Base-by-base conservation (phyloP, 805 yeast genomes). In the Cyberlindnera subsufficiens region DNA sequence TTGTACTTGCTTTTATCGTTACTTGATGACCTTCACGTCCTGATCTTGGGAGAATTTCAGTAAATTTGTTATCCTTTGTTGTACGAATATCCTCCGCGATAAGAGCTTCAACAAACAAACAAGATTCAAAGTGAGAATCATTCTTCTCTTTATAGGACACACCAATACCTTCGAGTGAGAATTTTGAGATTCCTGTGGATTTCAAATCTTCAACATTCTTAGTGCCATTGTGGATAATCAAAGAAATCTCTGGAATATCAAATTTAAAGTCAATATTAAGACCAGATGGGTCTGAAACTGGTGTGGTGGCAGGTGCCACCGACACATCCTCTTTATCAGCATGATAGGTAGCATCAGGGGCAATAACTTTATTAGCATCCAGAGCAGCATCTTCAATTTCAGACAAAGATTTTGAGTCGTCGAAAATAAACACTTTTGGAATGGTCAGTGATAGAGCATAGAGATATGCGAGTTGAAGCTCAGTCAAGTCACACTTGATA, bases 11-110 rank as follows among this genome's bases (percentile, higher is more conserved):
- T 16, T 69, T 68, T 2, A 85, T 78, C 65, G 76, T 68, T 47
- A 93, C 81, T 57, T 93, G 98, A 52, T 84, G 69, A 18, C 78
- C 78, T 2, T 74, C 78, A 30, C 79, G 75, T 8, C 71, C 64
- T 3, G 76, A 71, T 20, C 77, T 75, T 1, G 98, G 97, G 35
- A 93, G 80, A 29, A 93, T 78, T 46, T 90, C 84, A 0, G 84
- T 74, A 64, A 87, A 91, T 52, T 77, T 78, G 65, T 85, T 91
- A 27, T 72, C 78, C 17, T 74, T 75, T 6, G 66, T 65, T 19
- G 63, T 60, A 50, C 98, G 71, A 4, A 80, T 75, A 63, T 93
- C 99, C 42, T 76, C 78, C 3, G 90, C 84, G 2, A 82, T 77
- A 53, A 93, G 83, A 0, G 96, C 79, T 34, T 78, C 75, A 25